Base-by-base conservation (phyloP, 1,139 yeast genomes). In the Diutina siamensis region DNA sequence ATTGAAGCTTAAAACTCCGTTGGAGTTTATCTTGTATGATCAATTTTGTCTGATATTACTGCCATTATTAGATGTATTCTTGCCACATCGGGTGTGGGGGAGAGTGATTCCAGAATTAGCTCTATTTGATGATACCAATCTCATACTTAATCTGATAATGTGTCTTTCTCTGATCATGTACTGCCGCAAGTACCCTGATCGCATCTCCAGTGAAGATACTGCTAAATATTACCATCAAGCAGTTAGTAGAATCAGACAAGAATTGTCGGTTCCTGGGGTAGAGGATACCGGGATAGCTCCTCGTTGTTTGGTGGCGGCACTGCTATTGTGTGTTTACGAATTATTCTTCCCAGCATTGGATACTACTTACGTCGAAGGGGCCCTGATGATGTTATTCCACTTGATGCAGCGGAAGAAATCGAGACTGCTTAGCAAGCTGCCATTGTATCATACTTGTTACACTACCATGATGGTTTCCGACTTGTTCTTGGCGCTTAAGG, bases 401-500 rank as follows among this genome's bases (percentile, higher is more conserved):
- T 50, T 59, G 9, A 54, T 65, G 44, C 57, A 55, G 38, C 51
- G 50, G 33, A 21, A 12, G 12, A 15, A 8, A 1, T 21, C 27
- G 17, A 21, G 40, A 15, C 15, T 15, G 28, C 28, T 35, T n/a
- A 12, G 10, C 25, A 21, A 15, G 4, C 63, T 67, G 1, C 65
- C 63, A 3, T 64, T 67, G 46, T 58, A 62, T 46, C 60, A 59
- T 42, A 54, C 62, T 44, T 64, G 71, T 47, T 64, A 64, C 49
- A 66, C 72, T 71, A 63, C 64, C 3, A 59, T 64, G 51, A 59
- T 61, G 46, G 53, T 61, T 2, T 61, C 68, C 48, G 72, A 67
- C 50, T 57, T 64, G 49, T 60, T 65, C 5, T 52, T 63, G 40
- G 65, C 71, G 2, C 52, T 65, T 34, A 67, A 65, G 47, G 60